Conservation (phyloP, 345 rosid genomes). For the Zanthoxylum bungeanum region DNA sequence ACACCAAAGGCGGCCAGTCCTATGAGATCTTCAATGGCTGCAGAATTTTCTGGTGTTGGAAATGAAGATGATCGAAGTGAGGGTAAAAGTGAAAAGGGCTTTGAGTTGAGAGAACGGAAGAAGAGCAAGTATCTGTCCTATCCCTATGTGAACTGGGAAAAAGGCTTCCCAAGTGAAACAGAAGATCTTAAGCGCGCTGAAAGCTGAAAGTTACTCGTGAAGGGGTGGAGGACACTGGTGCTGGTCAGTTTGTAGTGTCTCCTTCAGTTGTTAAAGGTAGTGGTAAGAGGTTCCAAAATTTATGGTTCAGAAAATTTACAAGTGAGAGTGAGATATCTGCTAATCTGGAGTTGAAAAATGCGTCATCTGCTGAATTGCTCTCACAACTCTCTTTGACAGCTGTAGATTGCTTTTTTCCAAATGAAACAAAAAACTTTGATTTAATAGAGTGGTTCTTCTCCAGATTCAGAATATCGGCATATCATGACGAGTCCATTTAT, state of each 20-base stretch:
- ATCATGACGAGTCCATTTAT: slow-evolving; percentile 58
- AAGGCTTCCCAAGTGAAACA: slow-evolving; percentile 19
- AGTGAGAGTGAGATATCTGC: slow-evolving; percentile 35
- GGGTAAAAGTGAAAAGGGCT: not conserved
- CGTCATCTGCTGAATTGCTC: slow-evolving; percentile 53
- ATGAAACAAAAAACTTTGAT: slow-evolving; percentile 38
- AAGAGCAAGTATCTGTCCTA: slow-evolving; percentile 69
- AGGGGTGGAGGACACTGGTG: slow-evolving; percentile 11
- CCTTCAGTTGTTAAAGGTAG: slow-evolving; percentile 46
- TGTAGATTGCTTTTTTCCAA: slow-evolving; percentile 43
- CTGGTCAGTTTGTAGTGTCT: slow-evolving; percentile 39
- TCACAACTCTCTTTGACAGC: slow-evolving; percentile 54
- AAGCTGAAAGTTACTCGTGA: slow-evolving; percentile 22
- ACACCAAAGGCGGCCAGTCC: slow-evolving; percentile 5
- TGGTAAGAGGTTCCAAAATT: slow-evolving; percentile 54
- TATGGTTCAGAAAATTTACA: slow-evolving; percentile 49
- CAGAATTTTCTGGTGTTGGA: slow-evolving; percentile 8
- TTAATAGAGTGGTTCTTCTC: slow-evolving; percentile 73
- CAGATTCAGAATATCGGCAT: slow-evolving; percentile 65
- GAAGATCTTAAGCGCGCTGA: slow-evolving; percentile 26
- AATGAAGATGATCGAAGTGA: not conserved
- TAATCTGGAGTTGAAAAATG: slow-evolving; percentile 38
- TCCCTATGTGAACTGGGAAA: slow-evolving; percentile 56
- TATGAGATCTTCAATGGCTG: slow-evolving; percentile 7
- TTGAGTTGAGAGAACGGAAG: slow-evolving; percentile 53